These are phyloP conservation scores for Dothistroma septosporum DNA, from an alignment of 2,329 filamentous ascomycete species.

Conservation along the genomic window DNA sequence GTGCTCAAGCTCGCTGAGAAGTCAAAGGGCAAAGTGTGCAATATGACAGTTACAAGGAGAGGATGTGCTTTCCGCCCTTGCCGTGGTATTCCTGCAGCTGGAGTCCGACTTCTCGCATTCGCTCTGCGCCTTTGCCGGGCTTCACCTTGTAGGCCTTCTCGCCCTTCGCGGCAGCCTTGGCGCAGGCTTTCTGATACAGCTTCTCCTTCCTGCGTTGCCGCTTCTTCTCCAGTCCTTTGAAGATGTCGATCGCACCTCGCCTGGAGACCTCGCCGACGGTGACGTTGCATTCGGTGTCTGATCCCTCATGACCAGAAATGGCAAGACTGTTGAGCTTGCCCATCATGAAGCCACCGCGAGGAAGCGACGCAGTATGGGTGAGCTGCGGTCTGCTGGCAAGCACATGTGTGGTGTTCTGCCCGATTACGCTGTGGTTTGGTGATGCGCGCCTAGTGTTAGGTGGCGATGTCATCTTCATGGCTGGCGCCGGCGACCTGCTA, in stretches of 20 bases:
- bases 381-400: conserved; percentile 62
- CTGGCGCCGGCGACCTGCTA: conserved; percentile 43
- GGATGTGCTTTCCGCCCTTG: conserved; percentile 50
- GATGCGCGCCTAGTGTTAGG: conserved; percentile 55
- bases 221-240: conserved; percentile 93
- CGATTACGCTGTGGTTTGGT: conserved; percentile 41
- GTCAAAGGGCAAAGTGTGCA: conserved; percentile 2
- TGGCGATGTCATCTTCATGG: conserved; percentile 57
- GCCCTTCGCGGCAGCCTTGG: conserved; percentile 64
- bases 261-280: conserved; percentile 58
- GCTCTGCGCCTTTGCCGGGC: conserved; percentile 82
- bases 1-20: conserved; percentile 22
- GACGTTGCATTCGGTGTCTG: conserved; percentile 26
- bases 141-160: conserved; percentile 63
- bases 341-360: conserved; percentile 63
- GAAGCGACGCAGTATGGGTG: conserved; percentile 80
- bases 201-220: conserved; percentile 90
- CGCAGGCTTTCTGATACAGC: conserved; percentile 82
- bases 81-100: conserved; percentile 77
- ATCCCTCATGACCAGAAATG: conserved; percentile 37
- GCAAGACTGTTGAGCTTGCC: conserved; percentile 35
- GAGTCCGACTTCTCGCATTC: conserved; percentile 88
- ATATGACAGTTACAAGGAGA: conserved; percentile 37
- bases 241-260: conserved; percentile 93
- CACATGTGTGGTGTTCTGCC: conserved; percentile 38